Conservation (phyloP, 1,139 yeast genomes). For the Hyphopichia burtonii region DNA sequence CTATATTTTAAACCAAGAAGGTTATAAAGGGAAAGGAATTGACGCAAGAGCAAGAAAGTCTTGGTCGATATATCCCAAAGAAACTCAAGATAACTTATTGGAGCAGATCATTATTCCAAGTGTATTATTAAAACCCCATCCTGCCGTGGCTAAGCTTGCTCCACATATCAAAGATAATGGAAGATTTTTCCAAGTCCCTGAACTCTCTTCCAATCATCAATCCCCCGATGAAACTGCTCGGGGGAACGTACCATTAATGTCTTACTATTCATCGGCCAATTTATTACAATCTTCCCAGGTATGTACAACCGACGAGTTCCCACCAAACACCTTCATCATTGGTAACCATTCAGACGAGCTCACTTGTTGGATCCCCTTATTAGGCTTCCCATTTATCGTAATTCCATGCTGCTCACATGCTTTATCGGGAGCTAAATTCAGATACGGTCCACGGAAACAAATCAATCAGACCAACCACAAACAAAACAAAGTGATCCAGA, state of each 20-base stretch:
- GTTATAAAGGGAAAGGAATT: slow-evolving; percentile 78
- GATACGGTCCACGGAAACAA: slow-evolving; percentile 52
- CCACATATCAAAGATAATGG: slow-evolving; percentile 63
- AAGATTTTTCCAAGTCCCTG: slow-evolving; percentile 52
- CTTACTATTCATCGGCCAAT: slow-evolving; percentile 47
- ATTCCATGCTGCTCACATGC: slow-evolving; percentile 96
- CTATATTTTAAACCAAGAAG: slow-evolving; percentile 72
- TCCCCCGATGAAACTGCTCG: slow-evolving; percentile 1
- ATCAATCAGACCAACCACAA: slow-evolving; percentile 1
- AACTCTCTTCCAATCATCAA: slow-evolving; percentile 14
- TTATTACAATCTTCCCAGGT: slow-evolving; percentile 59
- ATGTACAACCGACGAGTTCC: slow-evolving; percentile 63
- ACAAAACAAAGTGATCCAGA: slow-evolving; percentile 6
- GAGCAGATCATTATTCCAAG: slow-evolving; percentile 84
- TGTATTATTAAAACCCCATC: slow-evolving; percentile 65
- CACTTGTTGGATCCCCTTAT: slow-evolving; percentile 91
- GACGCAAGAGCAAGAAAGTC: slow-evolving; percentile 91
- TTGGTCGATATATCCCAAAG: slow-evolving; percentile 71
- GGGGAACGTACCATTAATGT: slow-evolving; percentile 29
- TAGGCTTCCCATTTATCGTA: slow-evolving; percentile 84
- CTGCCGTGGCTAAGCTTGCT: slow-evolving; percentile 50
- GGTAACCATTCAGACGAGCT: slow-evolving; percentile 96
- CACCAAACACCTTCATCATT: slow-evolving; percentile 71
- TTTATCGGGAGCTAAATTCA: slow-evolving; percentile 67
- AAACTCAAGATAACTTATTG: slow-evolving; percentile 53